Evolutionary conservation across 2,329 filamentous ascomycete genomes (phyloP), one percentile per base, ranked within the genome.

Genomic region (Fusarium keratoplasticum): DNA sequence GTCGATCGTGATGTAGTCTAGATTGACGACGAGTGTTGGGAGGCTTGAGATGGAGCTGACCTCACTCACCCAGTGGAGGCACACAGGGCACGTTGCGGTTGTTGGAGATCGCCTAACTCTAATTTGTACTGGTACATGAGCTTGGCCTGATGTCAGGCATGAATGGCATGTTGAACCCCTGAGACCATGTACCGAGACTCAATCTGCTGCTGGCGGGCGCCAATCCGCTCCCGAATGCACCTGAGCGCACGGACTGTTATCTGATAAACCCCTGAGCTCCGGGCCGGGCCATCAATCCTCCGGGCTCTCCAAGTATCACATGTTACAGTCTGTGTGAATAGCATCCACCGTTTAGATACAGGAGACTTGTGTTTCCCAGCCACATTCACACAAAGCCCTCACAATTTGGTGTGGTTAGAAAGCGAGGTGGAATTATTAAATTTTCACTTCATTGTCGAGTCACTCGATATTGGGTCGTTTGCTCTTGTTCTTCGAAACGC

Each of bases 1-100:
- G 72, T 74, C 70, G 76, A 77, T 77, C 72, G 71, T 75, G 76
- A 78, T 77, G 75, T 73, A 66, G 72, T 67, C 61, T 70, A 70
- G 71, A 74, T 70, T 71, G 67, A 68, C 69, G 71, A 69, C 74
- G 64, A 59, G 61, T 77, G 74, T 77, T 76, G 74, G 73, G 76
- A 73, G 70, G 67, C 72, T 69, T 59, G 59, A 71, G 64, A 71
- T 58, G 52, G 70, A 74, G 69, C 71, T 73, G 69, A 72, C 71
- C 67, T 73, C 75, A 76, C 66, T 63, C 65, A 70, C 57, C 47
- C 47, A 54, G 25, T 52, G 47, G 47, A 52, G 47, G 62, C 67
- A 70, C 50, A 67, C 67, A 69, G 70, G 64, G 58, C 66, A 71
- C 55, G 57, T 70, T 63, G 74, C 75, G 68, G 61, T 69, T 74